Evolutionary conservation across 192 early-diverging fungal genomes (phyloP).

Genomic region (Rhizoclosmatium sp.): DNA sequence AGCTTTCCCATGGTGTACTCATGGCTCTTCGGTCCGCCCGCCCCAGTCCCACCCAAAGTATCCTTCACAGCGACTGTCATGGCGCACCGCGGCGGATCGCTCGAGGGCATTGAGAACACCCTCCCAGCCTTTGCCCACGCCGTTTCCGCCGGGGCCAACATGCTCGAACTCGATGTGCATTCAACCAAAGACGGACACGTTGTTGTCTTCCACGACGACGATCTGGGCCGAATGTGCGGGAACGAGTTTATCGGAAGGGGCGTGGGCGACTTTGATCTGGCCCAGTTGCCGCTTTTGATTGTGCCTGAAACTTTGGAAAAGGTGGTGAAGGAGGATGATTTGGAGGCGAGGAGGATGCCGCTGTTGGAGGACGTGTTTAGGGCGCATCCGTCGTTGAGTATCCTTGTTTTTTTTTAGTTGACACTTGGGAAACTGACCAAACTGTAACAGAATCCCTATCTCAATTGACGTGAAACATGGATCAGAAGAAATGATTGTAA

Average conservation of each 20-base stretch:
- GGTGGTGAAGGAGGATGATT: slow-evolving; percentile 37
- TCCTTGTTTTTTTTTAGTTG: neutral
- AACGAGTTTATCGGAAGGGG: slow-evolving; percentile 10
- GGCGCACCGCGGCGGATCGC: slow-evolving; percentile 57
- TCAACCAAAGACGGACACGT: slow-evolving; percentile 53
- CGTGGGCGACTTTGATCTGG: slow-evolving; percentile 45
- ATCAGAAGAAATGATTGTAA: slow-evolving; percentile 41
- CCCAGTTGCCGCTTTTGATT: slow-evolving; percentile 49
- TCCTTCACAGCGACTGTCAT: slow-evolving; percentile 27
- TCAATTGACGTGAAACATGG: slow-evolving; percentile 58
- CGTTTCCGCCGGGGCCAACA: slow-evolving; percentile 41
- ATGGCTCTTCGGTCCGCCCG: too few species aligned
- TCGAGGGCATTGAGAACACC: slow-evolving; percentile 59
- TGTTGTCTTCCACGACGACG: slow-evolving; percentile 58
- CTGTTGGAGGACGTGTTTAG: slow-evolving; percentile 46
- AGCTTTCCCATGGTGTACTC: too few species aligned
- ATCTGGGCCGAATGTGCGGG: slow-evolving; percentile 50
- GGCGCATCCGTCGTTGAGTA: slow-evolving; percentile 43
- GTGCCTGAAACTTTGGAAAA: slow-evolving; percentile 26
- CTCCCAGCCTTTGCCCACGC: slow-evolving; percentile 53
- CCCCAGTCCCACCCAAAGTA: too few species aligned
- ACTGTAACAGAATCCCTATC: slow-evolving; percentile 44
- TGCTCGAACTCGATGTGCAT: slow-evolving; percentile 52
- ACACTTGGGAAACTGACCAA: too few species aligned
- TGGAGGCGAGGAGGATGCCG: slow-evolving; percentile 48